These are phyloP conservation scores for Pyrrhoderma lamaoense DNA, from an alignment of 1,284 basidiomycete species.

Conservation along the genomic window DNA sequence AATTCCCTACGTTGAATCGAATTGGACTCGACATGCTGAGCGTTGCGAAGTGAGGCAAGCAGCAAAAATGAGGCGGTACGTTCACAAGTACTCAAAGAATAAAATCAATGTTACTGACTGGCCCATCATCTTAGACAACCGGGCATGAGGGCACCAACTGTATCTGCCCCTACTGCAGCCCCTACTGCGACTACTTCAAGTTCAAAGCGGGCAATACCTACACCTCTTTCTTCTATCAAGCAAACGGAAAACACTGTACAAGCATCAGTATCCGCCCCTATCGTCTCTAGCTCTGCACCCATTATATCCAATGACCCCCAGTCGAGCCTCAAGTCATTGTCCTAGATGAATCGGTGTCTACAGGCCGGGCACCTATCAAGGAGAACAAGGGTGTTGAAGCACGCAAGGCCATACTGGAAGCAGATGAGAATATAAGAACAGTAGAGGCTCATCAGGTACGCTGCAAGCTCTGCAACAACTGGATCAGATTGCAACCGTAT, in stretches of 20 bases:
- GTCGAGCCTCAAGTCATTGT: too few species aligned
- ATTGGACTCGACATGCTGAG: constrained; percentile 17
- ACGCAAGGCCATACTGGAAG: constrained; percentile 37
- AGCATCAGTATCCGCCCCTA: neutral
- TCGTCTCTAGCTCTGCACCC: neutral
- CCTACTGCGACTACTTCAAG: neutral
- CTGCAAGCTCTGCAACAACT: constrained; percentile 53
- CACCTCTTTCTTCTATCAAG: too few species aligned
- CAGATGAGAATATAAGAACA: constrained; percentile 43
- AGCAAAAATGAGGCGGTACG: neutral
- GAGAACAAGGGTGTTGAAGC: neutral
- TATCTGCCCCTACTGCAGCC: neutral
- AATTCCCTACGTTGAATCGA: constrained; percentile 16
- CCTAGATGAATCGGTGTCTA: too few species aligned
- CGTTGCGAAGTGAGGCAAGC: constrained; percentile 7
- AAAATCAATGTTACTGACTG: neutral
- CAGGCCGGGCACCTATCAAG: too few species aligned
- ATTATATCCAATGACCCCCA: too few species aligned
- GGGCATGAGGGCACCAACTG: neutral
- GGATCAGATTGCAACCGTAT: constrained; percentile 40
- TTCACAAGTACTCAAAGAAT: neutral
- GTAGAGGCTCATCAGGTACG: constrained; percentile 43
- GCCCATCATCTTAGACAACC: too few species aligned
- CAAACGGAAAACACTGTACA: too few species aligned
- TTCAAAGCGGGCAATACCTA: too few species aligned